These are phyloP conservation scores for Aspergillus pseudoglaucus DNA, from an alignment of 2,329 filamentous ascomycete species.

Conservation along the genomic window DNA sequence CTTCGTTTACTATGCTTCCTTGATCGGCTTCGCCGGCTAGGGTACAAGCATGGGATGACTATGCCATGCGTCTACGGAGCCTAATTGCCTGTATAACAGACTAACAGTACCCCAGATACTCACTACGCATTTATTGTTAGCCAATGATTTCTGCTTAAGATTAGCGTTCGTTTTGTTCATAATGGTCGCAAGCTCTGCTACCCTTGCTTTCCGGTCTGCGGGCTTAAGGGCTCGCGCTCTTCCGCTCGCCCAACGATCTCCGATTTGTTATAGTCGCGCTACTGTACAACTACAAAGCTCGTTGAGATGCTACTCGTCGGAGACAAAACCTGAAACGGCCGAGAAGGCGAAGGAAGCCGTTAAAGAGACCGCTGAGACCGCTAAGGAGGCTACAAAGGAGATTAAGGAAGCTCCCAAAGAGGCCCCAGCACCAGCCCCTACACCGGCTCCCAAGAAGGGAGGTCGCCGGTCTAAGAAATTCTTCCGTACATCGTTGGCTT, in stretches of 20 bases:
- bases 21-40: no score
- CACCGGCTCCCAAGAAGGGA: slow-evolving; percentile 20
- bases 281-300: slow-evolving; percentile 8
- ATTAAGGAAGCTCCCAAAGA: slow-evolving; percentile 9
- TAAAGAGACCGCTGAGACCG: neutral
- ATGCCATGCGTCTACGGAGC: no score
- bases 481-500: slow-evolving; percentile 47
- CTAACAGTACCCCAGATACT: no score
- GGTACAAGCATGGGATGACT: no score
- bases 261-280: slow-evolving; percentile 11
- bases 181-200: slow-evolving; percentile 18
- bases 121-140: neutral
- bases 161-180: neutral
- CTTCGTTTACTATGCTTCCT: no score
- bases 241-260: slow-evolving; percentile 16
- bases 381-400: slow-evolving; percentile 11
- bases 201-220: slow-evolving; percentile 20
- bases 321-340: slow-evolving; percentile 4
- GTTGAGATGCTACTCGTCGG: slow-evolving; percentile 17
- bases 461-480: slow-evolving; percentile 23
- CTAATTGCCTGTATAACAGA: no score
- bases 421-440: slow-evolving; percentile 5
- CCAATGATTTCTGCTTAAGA: neutral
- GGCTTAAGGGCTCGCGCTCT: slow-evolving; percentile 19
- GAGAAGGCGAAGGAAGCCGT: neutral